A percentile compares a stretch with the other conserved stretches of the same genome.
Evolutionary conservation across 2,329 filamentous ascomycete species (phyloP).

Genomic region (Colletotrichum musae): DNA sequence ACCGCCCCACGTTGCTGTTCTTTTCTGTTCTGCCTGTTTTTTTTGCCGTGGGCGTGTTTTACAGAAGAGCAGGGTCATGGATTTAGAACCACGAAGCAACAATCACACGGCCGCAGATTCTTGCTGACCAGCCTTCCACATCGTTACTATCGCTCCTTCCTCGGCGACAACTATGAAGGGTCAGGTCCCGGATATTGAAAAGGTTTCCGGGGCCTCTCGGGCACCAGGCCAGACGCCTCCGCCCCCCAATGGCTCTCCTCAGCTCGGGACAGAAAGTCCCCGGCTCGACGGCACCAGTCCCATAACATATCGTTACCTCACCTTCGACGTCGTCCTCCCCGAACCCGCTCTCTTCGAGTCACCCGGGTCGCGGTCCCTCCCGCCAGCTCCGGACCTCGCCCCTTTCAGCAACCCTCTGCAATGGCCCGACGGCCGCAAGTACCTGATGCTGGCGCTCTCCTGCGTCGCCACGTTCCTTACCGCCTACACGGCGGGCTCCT

Average conservation of each 20-base stretch:
- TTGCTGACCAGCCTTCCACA: slow-evolving; percentile 15
- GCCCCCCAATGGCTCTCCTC: background rate
- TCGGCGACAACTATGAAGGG: slow-evolving; percentile 22
- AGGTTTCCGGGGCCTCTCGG: slow-evolving; percentile 7
- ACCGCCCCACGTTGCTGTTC: background rate
- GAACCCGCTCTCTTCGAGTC: slow-evolving; percentile 35
- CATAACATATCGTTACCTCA: slow-evolving; percentile 58
- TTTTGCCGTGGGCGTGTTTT: background rate
- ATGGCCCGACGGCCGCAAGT: slow-evolving; percentile 81
- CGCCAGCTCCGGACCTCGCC: slow-evolving; percentile 74
- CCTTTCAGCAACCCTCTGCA: slow-evolving; percentile 79
- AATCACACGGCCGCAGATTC: background rate
- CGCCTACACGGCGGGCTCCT: slow-evolving; percentile 86
- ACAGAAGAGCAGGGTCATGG: slow-evolving; percentile 16
- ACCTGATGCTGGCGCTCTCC: slow-evolving; percentile 78
- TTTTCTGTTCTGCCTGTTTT: background rate
- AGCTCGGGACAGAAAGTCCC: background rate
- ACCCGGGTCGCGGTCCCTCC: slow-evolving; percentile 54
- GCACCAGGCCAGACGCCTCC: background rate
- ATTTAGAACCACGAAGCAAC: background rate
- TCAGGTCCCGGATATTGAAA: slow-evolving; percentile 22
- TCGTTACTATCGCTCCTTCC: background rate
- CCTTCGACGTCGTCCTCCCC: slow-evolving; percentile 57
- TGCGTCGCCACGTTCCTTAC: slow-evolving; percentile 83
- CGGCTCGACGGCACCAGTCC: slow-evolving; percentile 40